These are phyloP conservation scores for Poa annua DNA, from an alignment of 176 grass and related monocot genomes.

Conservation along the genomic window DNA sequence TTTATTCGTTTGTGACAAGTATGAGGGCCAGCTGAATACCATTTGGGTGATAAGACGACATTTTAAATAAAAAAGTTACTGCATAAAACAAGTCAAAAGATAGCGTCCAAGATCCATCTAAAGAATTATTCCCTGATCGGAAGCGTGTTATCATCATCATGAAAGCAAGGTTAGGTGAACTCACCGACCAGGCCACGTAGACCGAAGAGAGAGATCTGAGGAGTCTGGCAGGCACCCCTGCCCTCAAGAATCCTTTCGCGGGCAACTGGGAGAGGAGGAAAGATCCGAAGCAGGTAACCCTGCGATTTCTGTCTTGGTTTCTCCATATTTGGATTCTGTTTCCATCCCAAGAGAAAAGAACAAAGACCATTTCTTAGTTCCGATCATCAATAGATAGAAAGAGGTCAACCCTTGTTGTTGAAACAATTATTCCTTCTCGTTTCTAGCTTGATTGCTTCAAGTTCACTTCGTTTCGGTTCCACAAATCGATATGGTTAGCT, in stretches of 20 bases:
- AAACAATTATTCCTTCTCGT: background rate
- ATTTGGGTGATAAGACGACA: background rate
- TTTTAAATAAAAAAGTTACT: background rate
- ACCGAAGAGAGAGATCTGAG: background rate
- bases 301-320: background rate
- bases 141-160: background rate
- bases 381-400: background rate
- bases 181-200: constrained; percentile 1
- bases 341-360: constrained; percentile 20
- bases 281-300: background rate
- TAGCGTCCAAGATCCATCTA: background rate
- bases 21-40: no score
- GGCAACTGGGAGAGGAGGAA: background rate
- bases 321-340: background rate
- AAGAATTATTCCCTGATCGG: background rate
- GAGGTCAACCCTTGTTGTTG: background rate
- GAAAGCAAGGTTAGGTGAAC: background rate
- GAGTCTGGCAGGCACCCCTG: background rate
- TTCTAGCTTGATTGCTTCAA: constrained; percentile 15
- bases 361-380: background rate
- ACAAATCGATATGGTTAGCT: background rate
- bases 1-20: no score
- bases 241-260: background rate
- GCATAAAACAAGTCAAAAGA: background rate
- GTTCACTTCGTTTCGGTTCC: background rate